Conservation (phyloP, 768 basidiomycete genomes). For the Auricularia heimuer region DNA sequence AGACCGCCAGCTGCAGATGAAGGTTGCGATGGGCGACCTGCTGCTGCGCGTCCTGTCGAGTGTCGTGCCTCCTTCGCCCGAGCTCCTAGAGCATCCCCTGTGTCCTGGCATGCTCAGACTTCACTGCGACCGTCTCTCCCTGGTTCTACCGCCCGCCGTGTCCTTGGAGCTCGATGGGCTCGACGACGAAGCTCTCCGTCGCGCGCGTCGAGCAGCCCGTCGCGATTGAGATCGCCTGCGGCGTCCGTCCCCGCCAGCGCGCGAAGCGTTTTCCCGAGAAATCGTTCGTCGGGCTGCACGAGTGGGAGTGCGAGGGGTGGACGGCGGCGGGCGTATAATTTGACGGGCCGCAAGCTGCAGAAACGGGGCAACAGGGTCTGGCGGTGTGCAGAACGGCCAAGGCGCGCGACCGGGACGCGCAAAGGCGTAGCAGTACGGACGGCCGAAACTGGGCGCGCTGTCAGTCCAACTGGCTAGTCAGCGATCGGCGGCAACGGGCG, state of each 20-base stretch:
- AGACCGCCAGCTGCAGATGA: too few relatives aligned
- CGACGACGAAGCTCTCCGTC: slow-evolving; percentile 87
- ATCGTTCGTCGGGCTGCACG: slow-evolving; percentile 69
- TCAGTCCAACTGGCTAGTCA: slow-evolving; percentile 1
- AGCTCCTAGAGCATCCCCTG: too few relatives aligned
- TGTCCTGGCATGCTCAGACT: too few relatives aligned
- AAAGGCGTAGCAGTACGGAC: slow-evolving; percentile 56
- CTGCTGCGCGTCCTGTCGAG: too few relatives aligned
- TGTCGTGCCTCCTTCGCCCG: too few relatives aligned
- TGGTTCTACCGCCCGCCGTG: too few relatives aligned
- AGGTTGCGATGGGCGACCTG: too few relatives aligned
- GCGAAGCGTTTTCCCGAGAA: slow-evolving; percentile 88
- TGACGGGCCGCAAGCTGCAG: slow-evolving; percentile 85
- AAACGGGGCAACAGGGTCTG: slow-evolving; percentile 88
- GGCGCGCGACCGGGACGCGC: too few relatives aligned
- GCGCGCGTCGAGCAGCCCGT: slow-evolving; percentile 95
- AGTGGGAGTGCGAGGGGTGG: slow-evolving; percentile 4
- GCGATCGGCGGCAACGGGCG: slow-evolving; percentile 11
- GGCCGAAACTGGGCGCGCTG: slow-evolving; percentile 43
- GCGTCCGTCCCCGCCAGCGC: slow-evolving; percentile 55
- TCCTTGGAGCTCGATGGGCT: slow-evolving; percentile 65
- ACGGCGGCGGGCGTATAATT: slow-evolving; percentile 16
- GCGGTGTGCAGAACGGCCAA: too few relatives aligned
- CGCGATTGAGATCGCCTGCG: slow-evolving; percentile 71
- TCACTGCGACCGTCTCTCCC: too few relatives aligned